Evolutionary conservation across 208 protist species (phyloP).

Genomic region (Spongospora subterranea): DNA sequence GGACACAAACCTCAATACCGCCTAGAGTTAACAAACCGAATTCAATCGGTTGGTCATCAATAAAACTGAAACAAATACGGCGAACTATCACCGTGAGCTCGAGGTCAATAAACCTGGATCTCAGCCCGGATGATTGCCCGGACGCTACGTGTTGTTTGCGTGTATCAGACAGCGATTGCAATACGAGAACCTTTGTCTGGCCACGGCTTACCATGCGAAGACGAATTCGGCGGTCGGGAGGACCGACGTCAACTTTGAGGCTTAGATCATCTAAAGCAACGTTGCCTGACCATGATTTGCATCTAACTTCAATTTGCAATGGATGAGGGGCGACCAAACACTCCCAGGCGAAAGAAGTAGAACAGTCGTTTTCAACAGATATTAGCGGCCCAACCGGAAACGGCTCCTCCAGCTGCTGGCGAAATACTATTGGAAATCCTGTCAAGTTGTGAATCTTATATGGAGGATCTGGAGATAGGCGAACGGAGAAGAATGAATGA

Average conservation of each 20-base stretch:
- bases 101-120: background rate
- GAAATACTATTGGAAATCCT: background rate
- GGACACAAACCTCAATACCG: slow-evolving; percentile 1
- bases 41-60: slow-evolving; percentile 17
- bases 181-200: background rate
- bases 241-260: background rate
- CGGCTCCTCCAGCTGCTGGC: background rate
- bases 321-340: slow-evolving; percentile 4
- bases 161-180: background rate
- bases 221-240: background rate
- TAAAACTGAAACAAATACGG: background rate
- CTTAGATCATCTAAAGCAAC: slow-evolving; percentile 3
- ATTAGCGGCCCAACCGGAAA: slow-evolving; percentile 36
- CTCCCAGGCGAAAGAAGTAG: background rate
- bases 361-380: background rate
- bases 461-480: background rate
- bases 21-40: slow-evolving; percentile 9
- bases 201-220: background rate
- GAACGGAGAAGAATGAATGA: background rate
- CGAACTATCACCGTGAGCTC: background rate
- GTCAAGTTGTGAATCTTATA: slow-evolving; percentile 36
- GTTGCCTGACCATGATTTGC: background rate
- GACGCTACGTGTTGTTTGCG: background rate
- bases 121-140: background rate
- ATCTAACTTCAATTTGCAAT: background rate